Conservation (phyloP, 2,329 filamentous ascomycete genomes). For the Exophiala viscosa region DNA sequence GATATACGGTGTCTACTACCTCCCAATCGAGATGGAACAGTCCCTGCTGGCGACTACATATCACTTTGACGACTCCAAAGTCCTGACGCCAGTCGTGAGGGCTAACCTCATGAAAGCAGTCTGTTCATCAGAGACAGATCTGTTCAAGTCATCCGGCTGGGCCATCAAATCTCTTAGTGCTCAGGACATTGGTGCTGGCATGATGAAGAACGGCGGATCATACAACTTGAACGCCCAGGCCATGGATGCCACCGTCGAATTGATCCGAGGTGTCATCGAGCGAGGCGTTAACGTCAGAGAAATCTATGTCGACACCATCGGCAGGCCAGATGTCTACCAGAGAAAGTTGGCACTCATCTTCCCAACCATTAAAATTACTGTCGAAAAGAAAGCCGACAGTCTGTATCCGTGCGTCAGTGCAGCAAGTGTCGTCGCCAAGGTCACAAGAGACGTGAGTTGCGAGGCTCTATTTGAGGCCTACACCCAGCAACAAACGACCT, state of each 20-base stretch:
- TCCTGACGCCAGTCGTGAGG: conserved; percentile 75
- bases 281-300: conserved; percentile 78
- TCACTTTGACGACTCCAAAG: conserved; percentile 94
- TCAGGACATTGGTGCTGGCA: conserved; percentile 72
- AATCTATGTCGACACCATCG: conserved; percentile 94
- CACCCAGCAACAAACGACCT: conserved; percentile 31
- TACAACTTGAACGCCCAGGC: conserved; percentile 98
- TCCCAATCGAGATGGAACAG: conserved; percentile 61
- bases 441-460: conserved; percentile 85
- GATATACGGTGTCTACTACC: conserved; percentile 69
- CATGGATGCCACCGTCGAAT: conserved; percentile 80
- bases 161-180: conserved; percentile 78
- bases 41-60: conserved; percentile 73
- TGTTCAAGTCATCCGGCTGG: conserved; percentile 71
- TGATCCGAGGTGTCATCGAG: conserved; percentile 74
- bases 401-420: conserved; percentile 90
- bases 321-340: conserved; percentile 78
- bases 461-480: conserved; percentile 69
- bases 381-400: conserved; percentile 88
- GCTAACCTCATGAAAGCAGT: conserved; percentile 67
- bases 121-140: conserved; percentile 60
- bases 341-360: conserved; percentile 78
- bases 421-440: conserved; percentile 91
- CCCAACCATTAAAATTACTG: conserved; percentile 69
- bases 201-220: conserved; percentile 58